Evolutionary conservation across 805 yeast genomes (phyloP).

Genomic region (Huiozyma naganishii): DNA sequence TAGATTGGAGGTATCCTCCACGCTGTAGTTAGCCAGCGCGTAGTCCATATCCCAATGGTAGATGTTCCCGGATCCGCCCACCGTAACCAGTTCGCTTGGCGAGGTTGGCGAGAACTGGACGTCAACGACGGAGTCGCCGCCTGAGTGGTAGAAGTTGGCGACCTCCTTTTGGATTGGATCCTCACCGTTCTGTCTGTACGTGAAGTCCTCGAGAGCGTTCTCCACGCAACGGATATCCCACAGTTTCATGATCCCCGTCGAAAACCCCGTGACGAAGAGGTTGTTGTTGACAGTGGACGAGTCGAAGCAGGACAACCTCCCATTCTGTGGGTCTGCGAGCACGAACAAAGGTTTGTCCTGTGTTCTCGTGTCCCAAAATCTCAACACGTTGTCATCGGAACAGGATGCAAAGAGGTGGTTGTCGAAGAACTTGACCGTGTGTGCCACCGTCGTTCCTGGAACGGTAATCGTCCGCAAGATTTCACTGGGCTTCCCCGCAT

Average conservation of each 20-base stretch:
- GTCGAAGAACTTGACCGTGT: conserved; percentile 22
- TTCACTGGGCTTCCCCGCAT: conserved; percentile 22
- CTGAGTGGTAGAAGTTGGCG: conserved; percentile 19
- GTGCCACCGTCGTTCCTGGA: conserved; percentile 22
- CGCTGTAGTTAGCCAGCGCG: conserved; percentile 34
- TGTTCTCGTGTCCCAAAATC: conserved; percentile 26
- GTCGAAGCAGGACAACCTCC: conserved; percentile 20
- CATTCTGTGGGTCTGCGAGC: conserved; percentile 19
- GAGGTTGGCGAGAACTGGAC: conserved; percentile 21
- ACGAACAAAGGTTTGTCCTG: conserved; percentile 17
- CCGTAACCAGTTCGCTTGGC: conserved; percentile 22
- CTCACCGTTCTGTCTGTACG: conserved; percentile 20
- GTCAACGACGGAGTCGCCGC: conserved; percentile 26
- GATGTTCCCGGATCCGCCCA: conserved; percentile 25
- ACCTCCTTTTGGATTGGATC: conserved; percentile 20
- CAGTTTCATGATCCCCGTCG: conserved; percentile 23
- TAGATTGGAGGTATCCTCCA: conserved; percentile 28
- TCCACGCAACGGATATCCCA: conserved; percentile 27
- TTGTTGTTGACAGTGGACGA: conserved; percentile 19
- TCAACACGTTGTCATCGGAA: conserved; percentile 23
- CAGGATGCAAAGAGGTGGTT: conserved; percentile 23
- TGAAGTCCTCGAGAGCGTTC: conserved; percentile 15
- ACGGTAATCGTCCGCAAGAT: conserved; percentile 17
- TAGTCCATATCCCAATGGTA: conserved; percentile 30
- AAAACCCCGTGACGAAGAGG: conserved; percentile 23